A percentile compares a stretch with the other conserved stretches of the same genome.
phyloP scores from a whole-genome alignment of 345 rosid genomes.

The Xanthoceras sorbifolium region DNA sequence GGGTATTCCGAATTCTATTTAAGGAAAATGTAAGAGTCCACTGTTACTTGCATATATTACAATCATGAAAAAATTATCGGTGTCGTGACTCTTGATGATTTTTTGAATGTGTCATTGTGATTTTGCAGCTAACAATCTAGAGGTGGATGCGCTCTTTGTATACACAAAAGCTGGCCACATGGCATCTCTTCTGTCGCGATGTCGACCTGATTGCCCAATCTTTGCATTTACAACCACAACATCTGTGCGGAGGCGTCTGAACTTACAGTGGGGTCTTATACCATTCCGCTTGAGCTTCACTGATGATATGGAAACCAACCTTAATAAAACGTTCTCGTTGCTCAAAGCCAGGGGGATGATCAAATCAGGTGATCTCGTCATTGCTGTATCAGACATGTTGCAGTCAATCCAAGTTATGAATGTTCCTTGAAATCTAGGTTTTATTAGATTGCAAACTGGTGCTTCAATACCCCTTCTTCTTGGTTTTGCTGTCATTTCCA shows the following conservation, averaged over 20 bases:
- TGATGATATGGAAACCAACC: conserved; percentile 93
- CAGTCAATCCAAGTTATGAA: conserved; percentile 97
- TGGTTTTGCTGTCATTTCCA: conserved; percentile 12
- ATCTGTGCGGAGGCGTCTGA: conserved; percentile 82
- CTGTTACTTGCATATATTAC: not conserved
- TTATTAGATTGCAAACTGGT: not conserved
- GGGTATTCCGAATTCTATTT: not conserved
- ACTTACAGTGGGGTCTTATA: conserved; percentile 96
- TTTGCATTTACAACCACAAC: conserved; percentile 85
- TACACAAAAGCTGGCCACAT: conserved; percentile 92
- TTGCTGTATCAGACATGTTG: conserved; percentile 94
- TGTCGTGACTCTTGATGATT: not conserved
- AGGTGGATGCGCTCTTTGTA: conserved; percentile 90
- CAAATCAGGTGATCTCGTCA: conserved; percentile 92
- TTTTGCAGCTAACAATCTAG: conserved; percentile 88
- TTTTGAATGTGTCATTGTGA: conserved; percentile 16
- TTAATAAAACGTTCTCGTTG: conserved; percentile 85
- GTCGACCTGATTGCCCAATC: conserved; percentile 98
- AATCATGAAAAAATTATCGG: not conserved
- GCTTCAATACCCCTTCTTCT: conserved; percentile 8
- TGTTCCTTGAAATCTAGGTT: conserved; percentile 54
- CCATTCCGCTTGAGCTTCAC: conserved; percentile 95
- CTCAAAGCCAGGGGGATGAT: conserved; percentile 98
- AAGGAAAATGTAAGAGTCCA: not conserved
- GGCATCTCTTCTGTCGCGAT: conserved; percentile 90